Percentiles rank a stretch among this genome's conserved stretches.
Evolutionary conservation across 2,329 filamentous ascomycete genomes (phyloP).

Genomic region (Volutella citrinella): DNA sequence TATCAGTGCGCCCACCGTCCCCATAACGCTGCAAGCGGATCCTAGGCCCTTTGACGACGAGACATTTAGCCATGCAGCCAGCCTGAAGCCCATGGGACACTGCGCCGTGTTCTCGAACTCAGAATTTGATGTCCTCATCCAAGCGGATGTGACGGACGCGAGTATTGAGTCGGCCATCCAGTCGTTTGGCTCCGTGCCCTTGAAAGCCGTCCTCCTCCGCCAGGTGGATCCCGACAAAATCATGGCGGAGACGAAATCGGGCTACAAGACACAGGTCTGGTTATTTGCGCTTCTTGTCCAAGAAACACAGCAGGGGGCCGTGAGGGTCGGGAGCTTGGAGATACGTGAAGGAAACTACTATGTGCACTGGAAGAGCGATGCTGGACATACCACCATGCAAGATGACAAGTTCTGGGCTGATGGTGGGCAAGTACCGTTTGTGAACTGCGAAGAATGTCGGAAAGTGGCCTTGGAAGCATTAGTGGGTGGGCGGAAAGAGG

Average conservation of each 20-base stretch:
- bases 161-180: background rate
- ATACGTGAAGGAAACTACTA: slow-evolving; percentile 9
- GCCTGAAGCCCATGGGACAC: background rate
- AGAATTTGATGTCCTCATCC: slow-evolving; percentile 7
- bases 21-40: background rate
- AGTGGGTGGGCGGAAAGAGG: background rate
- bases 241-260: background rate
- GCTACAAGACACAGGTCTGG: slow-evolving; percentile 3
- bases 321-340: slow-evolving; percentile 8
- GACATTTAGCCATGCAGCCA: slow-evolving; percentile 3
- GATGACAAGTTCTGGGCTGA: background rate
- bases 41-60: background rate
- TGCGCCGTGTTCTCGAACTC: slow-evolving; percentile 4
- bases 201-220: slow-evolving; percentile 8
- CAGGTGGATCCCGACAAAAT: background rate
- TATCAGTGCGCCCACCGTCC: slow-evolving; percentile 1
- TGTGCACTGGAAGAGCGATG: slow-evolving; percentile 3
- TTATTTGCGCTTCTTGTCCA: slow-evolving; percentile 4
- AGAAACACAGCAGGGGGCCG: slow-evolving; percentile 1
- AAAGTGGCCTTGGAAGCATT: slow-evolving; percentile 1
- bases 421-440: background rate
- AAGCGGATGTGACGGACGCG: slow-evolving; percentile 5
- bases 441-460: slow-evolving; percentile 4
- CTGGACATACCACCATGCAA: background rate
- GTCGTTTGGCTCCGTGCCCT: background rate